Evolutionary conservation across 305 asterid genomes (phyloP).

Genomic region (Rubia peregrina): DNA sequence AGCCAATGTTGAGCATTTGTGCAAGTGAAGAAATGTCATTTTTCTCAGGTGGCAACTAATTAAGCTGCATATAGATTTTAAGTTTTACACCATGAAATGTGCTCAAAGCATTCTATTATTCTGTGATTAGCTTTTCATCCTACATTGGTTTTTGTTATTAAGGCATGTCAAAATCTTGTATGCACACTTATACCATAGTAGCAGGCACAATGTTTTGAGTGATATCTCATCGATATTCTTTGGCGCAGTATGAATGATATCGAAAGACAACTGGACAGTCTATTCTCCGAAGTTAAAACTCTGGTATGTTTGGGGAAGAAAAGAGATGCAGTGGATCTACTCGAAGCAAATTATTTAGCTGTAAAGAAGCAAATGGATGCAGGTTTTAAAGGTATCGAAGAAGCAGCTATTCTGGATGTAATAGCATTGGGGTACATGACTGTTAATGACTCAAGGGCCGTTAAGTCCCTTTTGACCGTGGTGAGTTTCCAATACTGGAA

Average conservation of each 20-base stretch:
- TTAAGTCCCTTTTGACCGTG: slow-evolving; percentile 46
- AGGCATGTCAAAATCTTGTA: neutral
- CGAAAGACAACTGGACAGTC: slow-evolving; percentile 57
- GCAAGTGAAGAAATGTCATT: neutral
- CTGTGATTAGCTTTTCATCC: neutral
- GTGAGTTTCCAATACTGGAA: slow-evolving; percentile 36
- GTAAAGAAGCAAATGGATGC: slow-evolving; percentile 60
- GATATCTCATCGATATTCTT: slow-evolving; percentile 21
- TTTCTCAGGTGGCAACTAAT: neutral
- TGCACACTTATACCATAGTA: neutral
- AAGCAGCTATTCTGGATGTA: slow-evolving; percentile 82
- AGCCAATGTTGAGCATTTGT: neutral
- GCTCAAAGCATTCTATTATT: neutral
- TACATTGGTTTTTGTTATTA: neutral
- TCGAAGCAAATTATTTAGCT: slow-evolving; percentile 73
- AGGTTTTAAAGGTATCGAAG: slow-evolving; percentile 60
- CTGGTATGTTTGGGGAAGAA: slow-evolving; percentile 57
- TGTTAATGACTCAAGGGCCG: slow-evolving; percentile 50
- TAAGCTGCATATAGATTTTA: neutral
- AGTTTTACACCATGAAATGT: neutral
- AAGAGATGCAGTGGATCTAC: slow-evolving; percentile 60
- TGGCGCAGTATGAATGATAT: slow-evolving; percentile 37
- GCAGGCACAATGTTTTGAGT: slow-evolving; percentile 22
- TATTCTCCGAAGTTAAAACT: slow-evolving; percentile 59
- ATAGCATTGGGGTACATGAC: slow-evolving; percentile 75